Base-by-base conservation (phyloP, 805 yeast species). In the Isabelozyma heimii region DNA sequence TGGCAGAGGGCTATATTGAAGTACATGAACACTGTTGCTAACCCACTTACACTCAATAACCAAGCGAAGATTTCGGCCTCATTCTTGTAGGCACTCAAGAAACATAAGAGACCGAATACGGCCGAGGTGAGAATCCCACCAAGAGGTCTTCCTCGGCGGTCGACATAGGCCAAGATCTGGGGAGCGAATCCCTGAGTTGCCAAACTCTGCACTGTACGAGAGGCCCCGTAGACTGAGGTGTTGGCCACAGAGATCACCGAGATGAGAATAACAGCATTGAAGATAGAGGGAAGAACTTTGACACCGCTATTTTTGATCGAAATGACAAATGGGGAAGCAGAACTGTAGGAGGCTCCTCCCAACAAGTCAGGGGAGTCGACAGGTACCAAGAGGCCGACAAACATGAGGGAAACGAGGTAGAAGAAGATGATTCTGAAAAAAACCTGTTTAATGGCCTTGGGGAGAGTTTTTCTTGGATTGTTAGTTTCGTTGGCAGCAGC, bases 311-410 rank as follows among this genome's bases (percentile, higher is more conserved):
- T 69, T 30, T 76, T 70, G 48, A 85, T 80, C 39, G 91, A 90
- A 65, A 86, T 77, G 55, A 86, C 91, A 61, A 85, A 86, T 26
- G 92, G 92, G n/a, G 91, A 85, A 27, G 89, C 84, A 26, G 83
- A 67, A 39, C 81, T 78, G 54, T 82, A 81, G 9, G 75, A 62
- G 13, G 45, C 13, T 1, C 77, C 58, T 41, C 84, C 83, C 50
- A 83, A 67, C 56, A 80, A 70, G 37, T 70, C 58, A 2, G 69
- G 65, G 54, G 79, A 75, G 60, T 71, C 66, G 65, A 77, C 80
- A 44, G 90, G 89, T 27, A 73, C 77, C 48, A 73, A 60, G 40
- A 61, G 63, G 10, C 76, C 76, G 28, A 72, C 66, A 42, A 70
- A 50, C 10, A 65, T 62, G 47, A 68, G 61, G 1, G 70, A 60